phyloP scores from a whole-genome alignment of 225 moss, liverwort and hornwort species.

The Sphagnum tenellum region DNA sequence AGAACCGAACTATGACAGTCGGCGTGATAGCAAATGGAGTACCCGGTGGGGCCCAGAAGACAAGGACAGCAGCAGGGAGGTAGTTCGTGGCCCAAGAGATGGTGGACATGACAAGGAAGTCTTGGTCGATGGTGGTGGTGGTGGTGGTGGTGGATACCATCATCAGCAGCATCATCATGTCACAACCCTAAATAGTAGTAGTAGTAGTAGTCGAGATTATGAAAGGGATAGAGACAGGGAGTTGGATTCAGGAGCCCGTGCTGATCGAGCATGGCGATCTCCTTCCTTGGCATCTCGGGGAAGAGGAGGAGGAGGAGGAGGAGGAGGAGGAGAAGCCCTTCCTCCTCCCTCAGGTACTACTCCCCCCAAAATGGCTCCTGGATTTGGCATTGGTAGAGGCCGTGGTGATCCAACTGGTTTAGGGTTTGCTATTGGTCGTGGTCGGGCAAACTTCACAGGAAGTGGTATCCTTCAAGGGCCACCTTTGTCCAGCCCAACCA shows the following conservation, averaged over 20 bases:
- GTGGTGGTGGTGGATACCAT: conserved; percentile 9
- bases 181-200: conserved; percentile 6
- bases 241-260: conserved; percentile 16
- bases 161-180: conserved; percentile 34
- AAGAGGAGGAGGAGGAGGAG: conserved; percentile 71
- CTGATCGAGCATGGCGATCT: conserved; percentile 65
- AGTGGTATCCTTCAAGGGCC: conserved; percentile 91
- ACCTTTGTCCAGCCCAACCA: conserved; percentile 51
- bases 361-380: conserved; percentile 67
- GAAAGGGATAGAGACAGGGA: conserved; percentile 39
- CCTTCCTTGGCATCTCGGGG: conserved; percentile 58
- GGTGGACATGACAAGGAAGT: conserved; percentile 10
- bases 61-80: conserved; percentile 31
- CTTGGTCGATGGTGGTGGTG: conserved; percentile 49
- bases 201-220: conserved; percentile 12
- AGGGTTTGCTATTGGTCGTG: conserved; percentile 89
- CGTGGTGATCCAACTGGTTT: conserved; percentile 79
- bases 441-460: conserved; percentile 71
- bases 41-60: conserved; percentile 65
- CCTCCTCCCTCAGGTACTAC: conserved; percentile 51
- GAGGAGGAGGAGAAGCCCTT: conserved; percentile 5
- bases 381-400: conserved; percentile 89
- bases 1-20: conserved; percentile 55
- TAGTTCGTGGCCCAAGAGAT: conserved; percentile 24
- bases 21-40: conserved; percentile 63